Evolutionary conservation across 768 basidiomycete genomes (phyloP), one percentile per base, ranked within the genome.

Genomic region (Clavaria fumosa): DNA sequence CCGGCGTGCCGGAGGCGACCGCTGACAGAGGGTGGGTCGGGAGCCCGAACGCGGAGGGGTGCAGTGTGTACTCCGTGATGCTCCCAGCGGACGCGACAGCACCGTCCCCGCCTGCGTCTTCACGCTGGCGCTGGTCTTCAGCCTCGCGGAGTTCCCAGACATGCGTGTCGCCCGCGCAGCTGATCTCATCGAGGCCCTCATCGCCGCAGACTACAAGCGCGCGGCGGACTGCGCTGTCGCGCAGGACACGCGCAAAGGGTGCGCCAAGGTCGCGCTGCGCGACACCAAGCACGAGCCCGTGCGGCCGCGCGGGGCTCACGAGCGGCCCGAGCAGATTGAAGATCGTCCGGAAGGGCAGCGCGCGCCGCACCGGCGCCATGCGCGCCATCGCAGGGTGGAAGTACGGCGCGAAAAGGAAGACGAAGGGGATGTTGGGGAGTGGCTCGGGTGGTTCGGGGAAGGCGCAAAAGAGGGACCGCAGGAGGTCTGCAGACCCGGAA

Each of bases 311-410:
- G 2, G 93, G 95, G 57, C 93, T 96, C 58, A 93, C 80, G 26
- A 97, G 69, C 0, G 93, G 95, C 0, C 95, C 91, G 22, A 96
- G 67, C 41, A 90, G 62, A 59, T 99, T 97, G 70, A 95, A 96
- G 63, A 99, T 78, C 6, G 93, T 96, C 32, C 90, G 79, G 63
- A 93, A 96, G 32, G 89, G 88, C 37, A 97, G 72, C 0, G 75
- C 61, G 49, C 80, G 82, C 38, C 93, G 79, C 51, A 80, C 72
- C 0, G 93, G 89, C 0, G 80, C 81, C 45, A 97, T 66, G 39
- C 69, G 59, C 4, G 81, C 84, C 33, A 96, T 67, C 0, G 80
- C 57, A 1, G 91, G 91, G 57, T 97, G 90, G 57, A 89, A 96
- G 52, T 91, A 80, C 0, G 89, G 80, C 0, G 88, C 95, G 43